Evolutionary conservation across 371 early-diverging fungal species (phyloP), one percentile per base, ranked within the genome.

Genomic region (Cokeromyces recurvatus): DNA sequence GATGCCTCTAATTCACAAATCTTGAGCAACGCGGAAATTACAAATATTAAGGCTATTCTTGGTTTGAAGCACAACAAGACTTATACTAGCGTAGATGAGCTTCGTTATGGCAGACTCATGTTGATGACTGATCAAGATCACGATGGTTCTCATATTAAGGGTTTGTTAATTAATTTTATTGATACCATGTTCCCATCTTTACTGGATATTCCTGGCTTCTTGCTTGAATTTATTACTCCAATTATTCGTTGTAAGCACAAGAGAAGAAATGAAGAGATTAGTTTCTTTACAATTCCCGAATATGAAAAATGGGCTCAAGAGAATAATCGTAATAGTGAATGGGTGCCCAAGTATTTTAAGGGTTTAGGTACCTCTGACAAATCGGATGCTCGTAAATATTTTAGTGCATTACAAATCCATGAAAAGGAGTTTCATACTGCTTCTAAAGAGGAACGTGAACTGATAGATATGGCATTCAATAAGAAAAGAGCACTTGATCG

Each of bases 51-150:
- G 66, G 81, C 93, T 57, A 99, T 99, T 53, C 77, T 99, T 27
- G 99, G 99, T 17, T 74, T 99, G 38, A 91, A 98, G 71, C 95
- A 95, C 41, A 90, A 89, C 23, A 86, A 85, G 48, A 77, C 70
- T 5, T 99, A 99, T 64, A 76, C 71, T 8, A 76, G 75, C 32
- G 72, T 80, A 1, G 81, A 87, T 22, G 77, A 80, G 20, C 74
- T 99, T 46, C 81, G 99, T 43, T 99, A 99, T 66, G 99, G 99
- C 1, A 91, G 91, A 54, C 62, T 99, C 12, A 99, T 99, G 93
- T 95, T 99, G 48, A 99, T 99, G 99, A 94, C 99, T 1, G 99
- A 99, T 89, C 99, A 99, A 83, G 99, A 99, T 82, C 91, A 97
- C 55, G 99, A 99, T 68, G 99, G 99, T 20, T 92, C 95, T 12